A percentile compares a stretch with the other conserved stretches of the same genome.
These are phyloP conservation scores for Artemisia annua DNA, from an alignment of 129 eudicot species.

Conservation along the genomic window DNA sequence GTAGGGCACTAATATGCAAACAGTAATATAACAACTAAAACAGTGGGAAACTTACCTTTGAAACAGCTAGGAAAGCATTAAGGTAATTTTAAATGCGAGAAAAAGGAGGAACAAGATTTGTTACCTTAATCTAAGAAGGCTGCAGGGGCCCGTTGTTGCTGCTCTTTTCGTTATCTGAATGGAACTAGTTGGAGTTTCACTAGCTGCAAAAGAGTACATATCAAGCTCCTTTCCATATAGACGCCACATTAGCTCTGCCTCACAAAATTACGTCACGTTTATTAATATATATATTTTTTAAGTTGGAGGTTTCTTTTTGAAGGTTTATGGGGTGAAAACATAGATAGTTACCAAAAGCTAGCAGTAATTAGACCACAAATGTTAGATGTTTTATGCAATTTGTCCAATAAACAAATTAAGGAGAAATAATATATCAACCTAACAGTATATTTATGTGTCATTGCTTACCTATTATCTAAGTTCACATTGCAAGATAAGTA, in stretches of 20 bases:
- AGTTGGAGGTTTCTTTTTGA: not conserved
- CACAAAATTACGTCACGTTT: not conserved
- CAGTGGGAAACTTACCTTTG: conserved; percentile 19
- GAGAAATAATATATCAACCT: not conserved
- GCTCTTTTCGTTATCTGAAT: not conserved
- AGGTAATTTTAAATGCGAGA: not conserved
- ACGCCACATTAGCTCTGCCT: not conserved
- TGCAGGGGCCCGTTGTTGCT: not conserved
- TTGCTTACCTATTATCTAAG: conserved; percentile 7
- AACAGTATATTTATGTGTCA: not conserved
- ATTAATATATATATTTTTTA: not conserved
- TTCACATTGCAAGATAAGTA: conserved; percentile 3
- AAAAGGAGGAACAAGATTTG: conserved; percentile 18
- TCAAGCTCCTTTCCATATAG: not conserved
- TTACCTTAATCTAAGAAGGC: conserved; percentile 19
- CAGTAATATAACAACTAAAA: conserved; percentile 29
- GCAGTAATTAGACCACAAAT: not conserved
- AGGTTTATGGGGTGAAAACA: not conserved
- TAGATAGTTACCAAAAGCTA: not conserved
- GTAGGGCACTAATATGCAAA: conserved; percentile 21
- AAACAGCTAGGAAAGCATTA: conserved; percentile 28
- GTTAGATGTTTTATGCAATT: not conserved
- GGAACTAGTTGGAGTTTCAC: conserved; percentile 1
- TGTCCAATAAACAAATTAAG: not conserved
- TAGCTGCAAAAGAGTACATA: conserved; percentile 6